Base-by-base conservation (phyloP, 2,329 filamentous ascomycete species). In the Cercospora nicotianae region DNA sequence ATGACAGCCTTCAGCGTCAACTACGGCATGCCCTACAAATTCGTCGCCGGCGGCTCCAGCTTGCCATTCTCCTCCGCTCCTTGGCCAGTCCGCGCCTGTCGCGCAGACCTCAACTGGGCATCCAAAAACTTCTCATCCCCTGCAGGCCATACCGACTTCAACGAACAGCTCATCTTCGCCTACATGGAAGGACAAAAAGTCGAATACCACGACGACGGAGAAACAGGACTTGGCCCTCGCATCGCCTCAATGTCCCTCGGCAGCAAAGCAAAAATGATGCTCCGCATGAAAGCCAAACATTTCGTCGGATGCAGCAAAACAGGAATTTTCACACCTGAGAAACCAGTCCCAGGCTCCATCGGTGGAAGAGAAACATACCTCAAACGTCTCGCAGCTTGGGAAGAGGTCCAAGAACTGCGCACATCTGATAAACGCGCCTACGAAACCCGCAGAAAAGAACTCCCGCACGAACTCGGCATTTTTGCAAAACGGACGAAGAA, bases 141-240 rank as follows among this genome's bases (percentile, higher is more conserved):
- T 9, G 64, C 48, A 20, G 72, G 39, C 61, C 58, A 76, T 23
- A 69, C 79, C 0, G 80, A 83, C 5, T 90, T 90, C 78, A 91
- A 91, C 68, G 89, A 91, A 74, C 78, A 88, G 5, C 83, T 91
- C 0, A 83, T 85, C 2, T 80, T 91, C 0, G 87, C 85, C 0
- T 91, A 91, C 74, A 86, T 90, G 72, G 82, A 89, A 72, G 78
- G 82, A 0, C 85, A 87, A 60, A 81, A 82, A 30, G 90, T 91
- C 63, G 82, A 87, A 80, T 89, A 85, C 71, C 89, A 91, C 67
- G 88, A 91, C 66, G 89, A 91, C 70, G 89, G 89, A 4, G 89
- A 91, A 73, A 79, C 78, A 9, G 86, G 87, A 3, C 80, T 91
- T 0, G 88, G 88, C 0, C 86, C 87, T 0, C 87, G 85, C 0